Conservation (phyloP, 495 filamentous ascomycete species). For the Xylaria nigripes region DNA sequence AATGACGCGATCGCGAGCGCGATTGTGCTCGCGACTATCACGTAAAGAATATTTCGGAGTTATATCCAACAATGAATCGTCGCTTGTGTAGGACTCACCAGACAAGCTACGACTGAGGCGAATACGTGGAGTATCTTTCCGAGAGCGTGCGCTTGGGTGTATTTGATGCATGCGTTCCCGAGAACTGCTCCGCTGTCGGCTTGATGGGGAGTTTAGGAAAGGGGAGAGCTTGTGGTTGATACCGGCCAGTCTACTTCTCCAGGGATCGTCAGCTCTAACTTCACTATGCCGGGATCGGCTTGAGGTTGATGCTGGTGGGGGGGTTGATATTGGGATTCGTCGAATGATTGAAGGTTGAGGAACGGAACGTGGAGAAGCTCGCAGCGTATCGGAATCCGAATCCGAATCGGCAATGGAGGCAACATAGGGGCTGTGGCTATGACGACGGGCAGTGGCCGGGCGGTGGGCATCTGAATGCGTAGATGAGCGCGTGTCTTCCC, state of each 20-base stretch:
- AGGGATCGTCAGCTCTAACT: constrained; percentile 18
- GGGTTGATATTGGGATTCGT: constrained; percentile 16
- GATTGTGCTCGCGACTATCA: constrained; percentile 18
- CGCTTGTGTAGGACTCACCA: constrained; percentile 21
- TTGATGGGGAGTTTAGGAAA: constrained; percentile 16
- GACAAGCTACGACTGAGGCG: constrained; percentile 24
- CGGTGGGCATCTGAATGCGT: constrained; percentile 20
- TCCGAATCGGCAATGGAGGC: constrained; percentile 15
- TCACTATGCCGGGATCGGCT: constrained; percentile 19
- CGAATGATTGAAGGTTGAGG: constrained; percentile 24
- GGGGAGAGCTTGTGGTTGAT: constrained; percentile 24
- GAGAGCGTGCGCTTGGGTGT: constrained; percentile 13
- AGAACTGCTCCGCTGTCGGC: constrained; percentile 23
- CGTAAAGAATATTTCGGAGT: constrained; percentile 13
- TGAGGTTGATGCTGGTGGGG: constrained; percentile 10
- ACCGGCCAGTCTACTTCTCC: constrained; percentile 20
- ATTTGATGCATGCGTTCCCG: constrained; percentile 14
- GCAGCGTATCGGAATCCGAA: constrained; percentile 19
- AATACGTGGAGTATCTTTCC: constrained; percentile 13
- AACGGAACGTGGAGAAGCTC: constrained; percentile 12
- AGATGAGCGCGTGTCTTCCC: constrained; percentile 13
- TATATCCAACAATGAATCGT: constrained; percentile 21
- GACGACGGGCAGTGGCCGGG: constrained; percentile 16
- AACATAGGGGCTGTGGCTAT: constrained; percentile 26
- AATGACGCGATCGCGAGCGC: constrained; percentile 21